phyloP scores from a whole-genome alignment of 768 basidiomycete species.

The Zangia roseola region DNA sequence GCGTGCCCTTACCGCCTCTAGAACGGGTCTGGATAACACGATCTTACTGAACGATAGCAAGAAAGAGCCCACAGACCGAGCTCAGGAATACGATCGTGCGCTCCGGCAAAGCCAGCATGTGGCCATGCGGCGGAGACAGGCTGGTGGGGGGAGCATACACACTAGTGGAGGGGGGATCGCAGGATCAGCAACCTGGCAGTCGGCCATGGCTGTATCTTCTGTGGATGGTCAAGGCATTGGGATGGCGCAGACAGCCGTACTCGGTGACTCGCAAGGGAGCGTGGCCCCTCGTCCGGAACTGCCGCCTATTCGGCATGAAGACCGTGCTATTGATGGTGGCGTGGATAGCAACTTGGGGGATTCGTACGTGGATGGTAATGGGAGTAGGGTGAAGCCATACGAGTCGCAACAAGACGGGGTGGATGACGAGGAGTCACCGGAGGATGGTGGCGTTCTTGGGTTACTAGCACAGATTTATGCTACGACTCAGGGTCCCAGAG shows the following conservation, averaged over 20 bases:
- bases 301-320: constrained; percentile 41
- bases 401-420: constrained; percentile 45
- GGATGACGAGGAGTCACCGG: constrained; percentile 63
- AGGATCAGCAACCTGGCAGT: constrained; percentile 47
- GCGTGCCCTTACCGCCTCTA: constrained; percentile 31
- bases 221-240: constrained; percentile 36
- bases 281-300: constrained; percentile 22
- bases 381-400: constrained; percentile 39
- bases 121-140: constrained; percentile 42
- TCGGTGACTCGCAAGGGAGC: constrained; percentile 76
- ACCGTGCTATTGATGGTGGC: constrained; percentile 50
- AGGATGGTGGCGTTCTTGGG: constrained; percentile 83
- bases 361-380: constrained; percentile 71
- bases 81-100: constrained; percentile 76
- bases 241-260: constrained; percentile 67
- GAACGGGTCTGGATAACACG: constrained; percentile 26
- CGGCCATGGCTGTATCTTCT: constrained; percentile 46
- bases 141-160: constrained; percentile 26
- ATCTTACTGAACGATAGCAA: constrained; percentile 30
- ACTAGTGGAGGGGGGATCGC: constrained; percentile 47
- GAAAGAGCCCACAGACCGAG: constrained; percentile 48
- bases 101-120: constrained; percentile 65
- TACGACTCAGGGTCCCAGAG: constrained; percentile 43
- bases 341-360: constrained; percentile 60
- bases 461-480: constrained; percentile 86